Base-by-base conservation (phyloP, 108 stramenopile species). In the Cyclotella kingstonii region DNA sequence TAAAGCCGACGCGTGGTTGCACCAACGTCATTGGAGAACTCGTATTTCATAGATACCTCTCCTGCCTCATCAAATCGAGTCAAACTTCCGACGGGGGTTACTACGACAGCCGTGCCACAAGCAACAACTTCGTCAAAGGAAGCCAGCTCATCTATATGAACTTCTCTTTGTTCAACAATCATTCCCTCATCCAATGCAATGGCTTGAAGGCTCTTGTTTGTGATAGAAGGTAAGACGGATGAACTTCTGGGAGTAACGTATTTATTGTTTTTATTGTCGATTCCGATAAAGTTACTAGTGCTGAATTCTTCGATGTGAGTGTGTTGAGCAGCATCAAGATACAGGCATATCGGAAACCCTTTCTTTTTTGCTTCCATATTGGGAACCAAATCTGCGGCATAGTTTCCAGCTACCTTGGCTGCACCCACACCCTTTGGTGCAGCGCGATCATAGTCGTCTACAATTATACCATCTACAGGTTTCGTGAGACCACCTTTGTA, bases 321-420 rank as follows among this genome's bases (percentile, higher is more conserved):
- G 66, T 93, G 94, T 19, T 95, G 95, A 44, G 83, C 80, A 25
- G 98, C 91, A 84, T 99, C 98, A 29, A 97, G 62, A 71, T 99
- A 99, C 44, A 99, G 69, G 23, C 92, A 94, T 67, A 99, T 95
- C 29, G 96, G 97, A 61, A 73, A 99, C 44, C 98, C 98, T 70
- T 86, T 85, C 81, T 98, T 91, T 77, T 97, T 97, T 40, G 89
- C 91, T 62, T 84, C 43, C 84, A 91, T 89, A 70, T 98, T 97
- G 8, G 98, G 98, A 42, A 98, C 68, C 52, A 99, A 73, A 64
- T 99, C 98, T 6, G 98, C 96, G 11, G 97, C 98, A 78, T 99
- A 99, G 75, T 99, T 99, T 2, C 98, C 98, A 4, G 98, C 98
- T 5, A 96, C 94, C 83, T 99, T 99, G 49, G 94, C 96, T 42